Evolutionary conservation across 257 asterid genomes (phyloP).

Genomic region (Marsdenia floribunda): DNA sequence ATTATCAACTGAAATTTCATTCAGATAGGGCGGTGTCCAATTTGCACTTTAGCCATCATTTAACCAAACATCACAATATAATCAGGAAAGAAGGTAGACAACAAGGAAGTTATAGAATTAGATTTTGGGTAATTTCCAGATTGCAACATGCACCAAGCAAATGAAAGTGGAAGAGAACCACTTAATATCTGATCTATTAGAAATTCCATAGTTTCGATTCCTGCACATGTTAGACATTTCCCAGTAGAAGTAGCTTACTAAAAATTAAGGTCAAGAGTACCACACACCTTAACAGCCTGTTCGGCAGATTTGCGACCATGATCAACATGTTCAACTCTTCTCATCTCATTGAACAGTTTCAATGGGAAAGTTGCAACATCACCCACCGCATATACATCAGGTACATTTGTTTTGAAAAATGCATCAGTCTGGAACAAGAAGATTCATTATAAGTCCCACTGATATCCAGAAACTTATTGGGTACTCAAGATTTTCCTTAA

Average conservation of each 20-base stretch:
- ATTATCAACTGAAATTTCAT: neutral
- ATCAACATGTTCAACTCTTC: conserved; percentile 94
- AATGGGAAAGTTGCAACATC: conserved; percentile 95
- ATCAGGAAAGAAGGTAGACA: neutral
- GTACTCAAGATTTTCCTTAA: neutral
- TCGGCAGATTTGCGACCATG: conserved; percentile 97
- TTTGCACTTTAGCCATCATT: neutral
- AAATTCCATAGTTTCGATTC: neutral
- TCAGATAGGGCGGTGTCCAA: neutral
- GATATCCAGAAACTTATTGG: conserved; percentile 8
- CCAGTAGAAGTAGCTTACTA: neutral
- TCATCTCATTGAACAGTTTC: conserved; percentile 65
- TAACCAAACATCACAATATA: neutral
- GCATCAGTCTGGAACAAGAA: conserved; percentile 69
- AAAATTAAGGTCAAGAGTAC: neutral
- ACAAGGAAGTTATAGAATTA: neutral
- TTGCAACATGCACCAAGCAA: neutral
- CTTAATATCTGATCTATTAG: neutral
- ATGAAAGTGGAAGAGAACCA: neutral
- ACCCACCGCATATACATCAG: conserved; percentile 89
- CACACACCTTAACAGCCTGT: conserved; percentile 85
- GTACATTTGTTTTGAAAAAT: conserved; percentile 69
- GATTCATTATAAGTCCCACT: neutral
- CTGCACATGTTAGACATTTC: neutral
- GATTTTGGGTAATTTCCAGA: neutral